These are phyloP conservation scores for Trametes punicea DNA, from an alignment of 768 basidiomycete genomes.

Conservation along the genomic window DNA sequence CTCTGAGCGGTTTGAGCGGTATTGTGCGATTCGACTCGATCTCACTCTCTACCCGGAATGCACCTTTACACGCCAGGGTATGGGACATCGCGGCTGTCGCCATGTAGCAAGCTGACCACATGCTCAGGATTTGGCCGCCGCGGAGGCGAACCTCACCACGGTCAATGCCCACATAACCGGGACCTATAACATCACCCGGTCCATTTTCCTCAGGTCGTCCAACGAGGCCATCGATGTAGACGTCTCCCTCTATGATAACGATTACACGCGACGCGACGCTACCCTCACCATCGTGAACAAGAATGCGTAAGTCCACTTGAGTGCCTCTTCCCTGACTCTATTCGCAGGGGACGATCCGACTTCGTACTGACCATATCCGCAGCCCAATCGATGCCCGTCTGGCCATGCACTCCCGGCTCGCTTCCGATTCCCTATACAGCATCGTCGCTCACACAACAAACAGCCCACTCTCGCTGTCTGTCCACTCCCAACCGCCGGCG, in stretches of 20 bases:
- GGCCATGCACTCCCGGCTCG: conserved; percentile 4
- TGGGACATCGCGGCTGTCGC: neutral
- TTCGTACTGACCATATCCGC: neutral
- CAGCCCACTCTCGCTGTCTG: conserved; percentile 27
- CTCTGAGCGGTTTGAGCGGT: neutral
- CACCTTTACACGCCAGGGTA: neutral
- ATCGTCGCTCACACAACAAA: conserved; percentile 36
- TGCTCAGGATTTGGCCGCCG: conserved; percentile 34
- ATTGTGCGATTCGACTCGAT: conserved; percentile 8
- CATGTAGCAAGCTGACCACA: neutral
- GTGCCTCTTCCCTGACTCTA: neutral
- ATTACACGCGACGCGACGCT: conserved; percentile 22
- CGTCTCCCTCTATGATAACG: conserved; percentile 36
- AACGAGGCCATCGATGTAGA: conserved; percentile 40
- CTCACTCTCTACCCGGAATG: neutral
- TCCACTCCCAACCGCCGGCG: conserved; percentile 34
- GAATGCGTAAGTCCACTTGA: conserved; percentile 40
- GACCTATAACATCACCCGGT: conserved; percentile 34
- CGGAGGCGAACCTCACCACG: conserved; percentile 32
- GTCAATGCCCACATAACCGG: conserved; percentile 48
- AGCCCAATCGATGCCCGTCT: conserved; percentile 24
- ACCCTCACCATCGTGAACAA: conserved; percentile 35
- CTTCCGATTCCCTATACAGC: conserved; percentile 24
- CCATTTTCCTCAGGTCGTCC: conserved; percentile 35
- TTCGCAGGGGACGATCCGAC: neutral